Evolutionary conservation across 129 eudicot genomes (phyloP).

Genomic region (Silybum marianum): DNA sequence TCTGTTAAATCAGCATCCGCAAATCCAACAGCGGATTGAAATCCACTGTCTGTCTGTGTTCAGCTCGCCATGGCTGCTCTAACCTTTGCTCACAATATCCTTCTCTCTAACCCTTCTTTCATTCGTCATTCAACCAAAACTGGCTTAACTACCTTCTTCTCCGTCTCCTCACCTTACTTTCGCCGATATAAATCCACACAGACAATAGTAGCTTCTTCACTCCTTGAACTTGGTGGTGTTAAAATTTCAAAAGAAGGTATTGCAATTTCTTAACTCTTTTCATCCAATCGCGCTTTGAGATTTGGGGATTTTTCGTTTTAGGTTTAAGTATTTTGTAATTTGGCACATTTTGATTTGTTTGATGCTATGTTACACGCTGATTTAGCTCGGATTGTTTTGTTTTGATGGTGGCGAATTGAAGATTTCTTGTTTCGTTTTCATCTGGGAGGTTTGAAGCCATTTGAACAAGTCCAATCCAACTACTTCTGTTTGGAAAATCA

Average conservation of each 20-base stretch:
- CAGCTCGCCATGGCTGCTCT: conserved; percentile 29
- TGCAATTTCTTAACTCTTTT: not conserved
- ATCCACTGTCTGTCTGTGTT: not conserved
- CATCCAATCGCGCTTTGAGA: not conserved
- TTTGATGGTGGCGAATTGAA: not conserved
- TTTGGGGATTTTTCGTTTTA: not conserved
- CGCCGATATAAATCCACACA: conserved; percentile 48
- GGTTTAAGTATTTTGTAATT: not conserved
- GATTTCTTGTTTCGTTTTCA: not conserved
- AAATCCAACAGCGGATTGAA: not conserved
- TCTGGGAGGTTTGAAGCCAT: not conserved
- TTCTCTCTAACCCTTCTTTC: conserved; percentile 51
- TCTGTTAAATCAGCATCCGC: not conserved
- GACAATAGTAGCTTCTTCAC: conserved; percentile 38
- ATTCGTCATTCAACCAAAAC: conserved; percentile 23
- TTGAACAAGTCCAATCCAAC: too few species aligned
- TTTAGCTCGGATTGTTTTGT: not conserved
- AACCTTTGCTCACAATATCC: conserved; percentile 43
- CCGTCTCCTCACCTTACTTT: conserved; percentile 30
- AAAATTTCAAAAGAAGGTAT: conserved; percentile 70
- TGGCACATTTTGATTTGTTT: conserved; percentile 13
- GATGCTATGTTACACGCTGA: conserved; percentile 1
- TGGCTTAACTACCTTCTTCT: conserved; percentile 33
- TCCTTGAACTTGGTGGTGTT: conserved; percentile 78
- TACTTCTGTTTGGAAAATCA: too few species aligned